These are phyloP conservation scores for Calonectria ilicicola DNA, from an alignment of 2,329 filamentous ascomycete species.

Conservation along the genomic window DNA sequence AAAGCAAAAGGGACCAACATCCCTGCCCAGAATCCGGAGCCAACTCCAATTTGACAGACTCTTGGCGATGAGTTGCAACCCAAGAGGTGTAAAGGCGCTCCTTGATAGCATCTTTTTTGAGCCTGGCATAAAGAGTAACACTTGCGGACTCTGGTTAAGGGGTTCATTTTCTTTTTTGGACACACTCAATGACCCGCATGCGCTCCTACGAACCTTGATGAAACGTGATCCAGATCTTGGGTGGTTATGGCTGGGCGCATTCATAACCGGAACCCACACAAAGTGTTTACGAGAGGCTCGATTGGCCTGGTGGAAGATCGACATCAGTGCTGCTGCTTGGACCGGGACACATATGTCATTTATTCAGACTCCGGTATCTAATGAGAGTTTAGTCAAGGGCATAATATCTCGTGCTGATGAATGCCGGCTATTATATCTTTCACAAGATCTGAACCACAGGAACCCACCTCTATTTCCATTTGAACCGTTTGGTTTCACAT, in stretches of 20 bases:
- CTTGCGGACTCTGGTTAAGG: conserved; percentile 35
- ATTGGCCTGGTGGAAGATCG: conserved; percentile 28
- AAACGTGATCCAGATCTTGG: conserved; percentile 30
- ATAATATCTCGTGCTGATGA: conserved; percentile 35
- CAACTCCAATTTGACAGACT: conserved; percentile 30
- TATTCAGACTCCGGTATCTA: conserved; percentile 24
- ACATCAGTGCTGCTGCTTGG: conserved; percentile 32
- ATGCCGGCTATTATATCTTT: conserved; percentile 33
- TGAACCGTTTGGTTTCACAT: conserved; percentile 28
- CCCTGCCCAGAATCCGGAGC: neutral
- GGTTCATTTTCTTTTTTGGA: conserved; percentile 34
- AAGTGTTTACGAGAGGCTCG: conserved; percentile 16
- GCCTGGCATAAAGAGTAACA: conserved; percentile 27
- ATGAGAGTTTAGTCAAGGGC: rapidly evolving
- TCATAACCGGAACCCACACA: conserved; percentile 26
- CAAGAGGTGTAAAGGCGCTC: conserved; percentile 28
- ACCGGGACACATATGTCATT: conserved; percentile 32
- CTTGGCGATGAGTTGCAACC: conserved; percentile 35
- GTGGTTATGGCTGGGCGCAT: conserved; percentile 34
- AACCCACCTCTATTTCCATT: conserved; percentile 33
- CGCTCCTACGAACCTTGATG: conserved; percentile 25
- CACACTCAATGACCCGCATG: conserved; percentile 15
- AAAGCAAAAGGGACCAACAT: neutral
- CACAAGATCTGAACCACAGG: conserved; percentile 20
- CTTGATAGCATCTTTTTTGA: conserved; percentile 35